Conservation (phyloP, 139 green algal species). For the Chlorella sp. region DNA sequence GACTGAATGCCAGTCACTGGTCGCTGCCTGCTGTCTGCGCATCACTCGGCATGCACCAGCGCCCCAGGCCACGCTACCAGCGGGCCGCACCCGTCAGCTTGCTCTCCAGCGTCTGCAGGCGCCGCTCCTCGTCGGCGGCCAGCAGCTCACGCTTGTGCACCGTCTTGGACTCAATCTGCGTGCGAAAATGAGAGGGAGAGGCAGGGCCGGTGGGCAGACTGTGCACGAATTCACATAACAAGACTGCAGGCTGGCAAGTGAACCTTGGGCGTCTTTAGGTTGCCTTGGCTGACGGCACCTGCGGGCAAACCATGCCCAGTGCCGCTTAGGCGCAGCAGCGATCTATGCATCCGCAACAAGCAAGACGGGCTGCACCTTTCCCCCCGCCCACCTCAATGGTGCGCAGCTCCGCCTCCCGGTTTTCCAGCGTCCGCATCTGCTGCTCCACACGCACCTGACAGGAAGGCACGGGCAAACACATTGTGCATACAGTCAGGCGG, state of each 20-base stretch:
- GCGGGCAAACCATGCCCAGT: not conserved
- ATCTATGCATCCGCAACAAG: not conserved
- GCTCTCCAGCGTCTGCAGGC: slow-evolving; percentile 21
- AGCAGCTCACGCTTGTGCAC: slow-evolving; percentile 42
- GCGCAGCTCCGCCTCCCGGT: slow-evolving; percentile 37
- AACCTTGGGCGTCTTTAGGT: too few species aligned
- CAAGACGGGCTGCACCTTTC: not conserved
- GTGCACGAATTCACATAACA: too few species aligned
- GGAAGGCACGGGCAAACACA: not conserved
- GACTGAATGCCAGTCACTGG: too few species aligned
- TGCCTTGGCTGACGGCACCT: too few species aligned
- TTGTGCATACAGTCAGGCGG: not conserved
- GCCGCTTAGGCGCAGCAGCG: not conserved
- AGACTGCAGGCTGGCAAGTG: too few species aligned
- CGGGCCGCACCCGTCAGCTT: slow-evolving; percentile 15
- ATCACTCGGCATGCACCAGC: too few species aligned
- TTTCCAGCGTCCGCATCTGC: slow-evolving; percentile 40
- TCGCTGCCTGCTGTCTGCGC: too few species aligned
- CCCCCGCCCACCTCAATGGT: slow-evolving; percentile 19
- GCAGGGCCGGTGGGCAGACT: not conserved
- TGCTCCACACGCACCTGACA: slow-evolving; percentile 27
- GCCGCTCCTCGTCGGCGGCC: slow-evolving; percentile 33
- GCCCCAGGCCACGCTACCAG: not conserved
- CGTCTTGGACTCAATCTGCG: slow-evolving; percentile 34
- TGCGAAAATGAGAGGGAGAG: too few species aligned